Evolutionary conservation across 2,329 filamentous ascomycete species (phyloP).

Genomic region (Colletotrichum noveboracense): DNA sequence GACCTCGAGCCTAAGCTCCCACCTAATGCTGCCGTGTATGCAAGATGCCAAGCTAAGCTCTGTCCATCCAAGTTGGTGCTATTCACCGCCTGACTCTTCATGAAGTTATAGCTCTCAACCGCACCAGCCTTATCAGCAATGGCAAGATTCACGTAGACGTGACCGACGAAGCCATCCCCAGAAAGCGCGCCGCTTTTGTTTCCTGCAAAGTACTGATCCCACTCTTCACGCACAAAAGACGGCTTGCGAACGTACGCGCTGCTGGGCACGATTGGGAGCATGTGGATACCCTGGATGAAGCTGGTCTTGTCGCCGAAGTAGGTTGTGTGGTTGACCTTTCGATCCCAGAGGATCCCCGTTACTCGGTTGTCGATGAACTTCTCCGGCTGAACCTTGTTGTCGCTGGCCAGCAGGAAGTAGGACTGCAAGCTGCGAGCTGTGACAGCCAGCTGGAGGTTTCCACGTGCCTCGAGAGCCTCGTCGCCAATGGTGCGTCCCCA

Average conservation of each 20-base stretch:
- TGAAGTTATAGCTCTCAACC: slow-evolving; percentile 10
- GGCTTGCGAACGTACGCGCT: slow-evolving; percentile 65
- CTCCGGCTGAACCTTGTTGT: slow-evolving; percentile 68
- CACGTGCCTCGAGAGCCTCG: slow-evolving; percentile 71
- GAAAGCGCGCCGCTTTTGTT: slow-evolving; percentile 62
- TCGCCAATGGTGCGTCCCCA: slow-evolving; percentile 78
- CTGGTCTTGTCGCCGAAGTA: slow-evolving; percentile 66
- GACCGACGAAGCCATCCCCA: slow-evolving; percentile 75
- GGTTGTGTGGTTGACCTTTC: slow-evolving; percentile 84
- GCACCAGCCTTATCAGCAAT: slow-evolving; percentile 56
- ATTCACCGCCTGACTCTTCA: neutral
- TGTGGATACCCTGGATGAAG: slow-evolving; percentile 73
- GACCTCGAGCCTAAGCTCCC: neutral
- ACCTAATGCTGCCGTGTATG: slow-evolving; percentile 7
- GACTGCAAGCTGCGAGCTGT: slow-evolving; percentile 69
- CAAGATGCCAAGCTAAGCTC: slow-evolving; percentile 7
- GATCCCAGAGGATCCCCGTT: slow-evolving; percentile 72
- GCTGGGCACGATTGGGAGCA: slow-evolving; percentile 70
- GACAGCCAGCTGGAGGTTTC: slow-evolving; percentile 78
- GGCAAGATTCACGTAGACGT: slow-evolving; percentile 77
- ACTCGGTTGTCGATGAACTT: slow-evolving; percentile 63
- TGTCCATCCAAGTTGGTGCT: neutral
- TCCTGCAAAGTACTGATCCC: slow-evolving; percentile 47
- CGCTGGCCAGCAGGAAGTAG: slow-evolving; percentile 74
- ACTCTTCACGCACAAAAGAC: slow-evolving; percentile 75